Evolutionary conservation across 257 asterid species (phyloP), one percentile per base, ranked within the genome.

Genomic region (Ajuga chamaepitys): DNA sequence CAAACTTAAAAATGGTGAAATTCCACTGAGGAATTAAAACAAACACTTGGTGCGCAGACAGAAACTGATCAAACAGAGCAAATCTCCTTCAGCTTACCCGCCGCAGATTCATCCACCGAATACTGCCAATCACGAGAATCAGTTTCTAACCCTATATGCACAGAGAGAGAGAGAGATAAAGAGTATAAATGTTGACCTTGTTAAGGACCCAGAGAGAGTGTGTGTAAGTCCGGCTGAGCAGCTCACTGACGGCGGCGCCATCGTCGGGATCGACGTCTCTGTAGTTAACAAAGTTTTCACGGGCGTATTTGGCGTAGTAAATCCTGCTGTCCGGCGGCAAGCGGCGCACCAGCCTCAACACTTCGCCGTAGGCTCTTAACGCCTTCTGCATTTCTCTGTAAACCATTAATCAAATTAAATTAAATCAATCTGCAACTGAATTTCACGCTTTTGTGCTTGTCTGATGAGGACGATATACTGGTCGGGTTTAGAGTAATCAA

Each of bases 211-310:
- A 92, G 26, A 87, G 74, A 55, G 97, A 78, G 62, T 89, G 98
- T 1, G 52, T 71, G 73, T 89, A 92, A 62, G 97, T 81, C 8
- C 97, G 90, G 7, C 52, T 76, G 59, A 92, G 96, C 60, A 89
- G 95, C 10, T 89, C 96, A 21, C 64, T 24, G 14, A 91, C 38
- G 64, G 85, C 77, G 55, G 71, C 47, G 53, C 68, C 64, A 48
- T 92, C 96, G 0, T 64, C 50, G 18, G 86, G 80, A 50, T 87
- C 89, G 66, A 80, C 75, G 8, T 87, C 98, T 60, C 96, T 74
- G 81, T 87, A 92, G 57, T 89, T 92, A 82, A 92, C 98, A 83
- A 92, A 89, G 83, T 92, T 92, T 71, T 92, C 98, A 4, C 98
- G 89, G 44, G 88, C 95, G 81, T 84, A 89, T 76, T 89, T 92